Evolutionary conservation across 2,329 filamentous ascomycete genomes (phyloP).

Genomic region (Hypoxylon sp.): DNA sequence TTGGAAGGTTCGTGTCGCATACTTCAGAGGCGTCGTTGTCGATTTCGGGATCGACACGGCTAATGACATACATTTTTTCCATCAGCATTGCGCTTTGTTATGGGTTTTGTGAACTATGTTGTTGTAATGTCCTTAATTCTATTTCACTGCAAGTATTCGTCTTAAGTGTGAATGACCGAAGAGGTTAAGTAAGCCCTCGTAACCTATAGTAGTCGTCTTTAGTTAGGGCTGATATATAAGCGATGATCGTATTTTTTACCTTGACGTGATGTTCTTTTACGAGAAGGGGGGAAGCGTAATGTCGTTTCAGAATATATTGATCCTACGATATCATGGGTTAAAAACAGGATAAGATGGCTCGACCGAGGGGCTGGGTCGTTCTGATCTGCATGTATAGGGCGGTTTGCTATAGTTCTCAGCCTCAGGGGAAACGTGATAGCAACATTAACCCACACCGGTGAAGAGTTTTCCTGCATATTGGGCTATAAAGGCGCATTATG

Average conservation of each 20-base stretch:
- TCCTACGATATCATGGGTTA: background rate
- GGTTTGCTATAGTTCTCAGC: background rate
- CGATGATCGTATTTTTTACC: background rate
- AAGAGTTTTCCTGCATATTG: constrained; percentile 2
- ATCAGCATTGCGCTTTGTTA: constrained; percentile 4
- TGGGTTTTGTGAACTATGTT: background rate
- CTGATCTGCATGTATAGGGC: constrained; percentile 21
- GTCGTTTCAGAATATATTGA: background rate
- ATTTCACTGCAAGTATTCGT: background rate
- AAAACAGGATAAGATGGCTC: constrained; percentile 3
- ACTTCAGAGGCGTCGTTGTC: constrained; percentile 35
- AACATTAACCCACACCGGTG: constrained; percentile 32
- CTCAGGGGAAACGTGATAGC: constrained; percentile 12
- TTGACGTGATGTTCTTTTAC: background rate
- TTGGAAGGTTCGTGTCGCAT: constrained; percentile 46
- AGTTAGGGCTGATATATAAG: background rate
- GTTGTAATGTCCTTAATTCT: background rate
- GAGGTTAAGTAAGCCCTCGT: background rate
- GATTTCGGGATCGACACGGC: constrained; percentile 29
- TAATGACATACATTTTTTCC: constrained; percentile 45
- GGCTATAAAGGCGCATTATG: constrained; percentile 9
- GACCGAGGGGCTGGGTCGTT: constrained; percentile 12
- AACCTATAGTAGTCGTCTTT: background rate
- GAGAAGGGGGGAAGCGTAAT: background rate
- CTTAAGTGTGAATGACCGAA: background rate